Conservation (phyloP, 176 grass and related monocot species). For the Aegilops tauschii region DNA sequence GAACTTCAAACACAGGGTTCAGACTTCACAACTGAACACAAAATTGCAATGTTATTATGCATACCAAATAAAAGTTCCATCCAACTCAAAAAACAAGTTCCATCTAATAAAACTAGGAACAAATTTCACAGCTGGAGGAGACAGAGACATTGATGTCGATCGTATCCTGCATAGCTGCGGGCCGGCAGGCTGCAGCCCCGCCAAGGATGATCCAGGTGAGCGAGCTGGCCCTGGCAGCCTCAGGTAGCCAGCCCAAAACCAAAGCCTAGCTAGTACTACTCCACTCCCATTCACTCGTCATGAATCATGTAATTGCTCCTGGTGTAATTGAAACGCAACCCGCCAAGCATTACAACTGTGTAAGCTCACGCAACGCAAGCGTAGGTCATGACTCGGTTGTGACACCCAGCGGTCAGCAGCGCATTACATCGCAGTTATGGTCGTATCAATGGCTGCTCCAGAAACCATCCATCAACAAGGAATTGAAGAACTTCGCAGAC, state of each 20-base stretch:
- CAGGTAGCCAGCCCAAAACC: background rate
- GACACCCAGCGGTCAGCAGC: slow-evolving; percentile 23
- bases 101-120: no score
- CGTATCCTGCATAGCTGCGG: background rate
- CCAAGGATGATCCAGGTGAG: slow-evolving; percentile 23
- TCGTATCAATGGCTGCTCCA: background rate
- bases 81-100: no score
- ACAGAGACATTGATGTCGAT: background rate
- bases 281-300: background rate
- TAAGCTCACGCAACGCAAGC: slow-evolving; percentile 11
- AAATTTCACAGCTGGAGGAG: background rate
- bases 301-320: background rate
- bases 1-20: no score
- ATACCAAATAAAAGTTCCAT: background rate
- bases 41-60: background rate
- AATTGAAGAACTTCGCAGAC: no score
- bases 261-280: background rate
- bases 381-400: slow-evolving; percentile 20
- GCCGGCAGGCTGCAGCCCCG: background rate
- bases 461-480: background rate
- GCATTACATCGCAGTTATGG: background rate
- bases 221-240: background rate
- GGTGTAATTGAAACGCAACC: background rate
- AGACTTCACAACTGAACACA: background rate
- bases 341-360: background rate